Base-by-base conservation (phyloP, 2,329 filamentous ascomycete genomes). In the Xylaria sp. region DNA sequence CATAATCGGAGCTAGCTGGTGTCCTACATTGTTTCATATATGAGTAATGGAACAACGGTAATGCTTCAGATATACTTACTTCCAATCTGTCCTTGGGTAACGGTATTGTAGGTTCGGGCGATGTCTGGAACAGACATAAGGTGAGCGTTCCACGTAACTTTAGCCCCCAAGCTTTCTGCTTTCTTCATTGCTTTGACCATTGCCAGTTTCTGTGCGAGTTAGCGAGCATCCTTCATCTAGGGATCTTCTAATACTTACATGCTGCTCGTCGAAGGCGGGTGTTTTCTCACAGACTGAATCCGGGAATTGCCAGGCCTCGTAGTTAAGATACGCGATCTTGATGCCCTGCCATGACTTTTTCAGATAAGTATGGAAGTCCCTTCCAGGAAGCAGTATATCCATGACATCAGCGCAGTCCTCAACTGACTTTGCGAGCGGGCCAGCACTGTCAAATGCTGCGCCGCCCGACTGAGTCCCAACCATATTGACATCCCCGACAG, bases 341-440 rank as follows among this genome's bases (percentile, higher is more conserved):
- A 53, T 53, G 21, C 24, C 50, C 6, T 17, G 9, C 50, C 50
- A 53, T 17, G 50, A 53, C 12, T 32, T 32, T 4, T 27, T 53
- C 3, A 53, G 27, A 7, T 53, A n/a, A 4, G 3, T 30, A 24
- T n/a, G 50, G 12, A 53, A 53, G 7, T 53, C 50, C 17, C 50
- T 53, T 24, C 50, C 50, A 12, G 50, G 50, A 14, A 53, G 50
- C 21, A 53, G 50, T 19, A 53, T 53, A 9, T 53, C 50, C 50
- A 53, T 53, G 19, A 53, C 50, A 53, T 53, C 50, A 12, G 50
- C 50, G 24, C 50, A 53, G 24, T 53, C 50, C 50, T 53, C 50
- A 17, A 53, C 50, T 14, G 21, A 30, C 24, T 53, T 53, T 8
- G 50, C 50, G 11, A 53, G 21, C 27, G 50, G 50, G 50, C 50